Evolutionary conservation across 805 yeast species (phyloP).

Genomic region (Suhomyces canberraensis): DNA sequence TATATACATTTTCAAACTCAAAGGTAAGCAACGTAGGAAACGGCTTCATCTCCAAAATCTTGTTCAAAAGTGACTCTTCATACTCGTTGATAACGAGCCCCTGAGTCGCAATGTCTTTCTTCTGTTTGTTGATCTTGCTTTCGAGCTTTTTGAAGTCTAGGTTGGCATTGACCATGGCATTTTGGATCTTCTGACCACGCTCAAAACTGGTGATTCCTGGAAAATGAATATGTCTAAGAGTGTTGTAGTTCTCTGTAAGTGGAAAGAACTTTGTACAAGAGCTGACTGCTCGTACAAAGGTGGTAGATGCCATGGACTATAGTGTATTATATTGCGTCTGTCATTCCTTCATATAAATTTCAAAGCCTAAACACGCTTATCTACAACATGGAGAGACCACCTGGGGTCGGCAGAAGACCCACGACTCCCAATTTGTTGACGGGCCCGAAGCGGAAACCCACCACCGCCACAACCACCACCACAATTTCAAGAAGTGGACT

Average conservation of each 20-base stretch:
- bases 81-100: slow-evolving; percentile 43
- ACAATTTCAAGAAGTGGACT: slow-evolving; percentile 1
- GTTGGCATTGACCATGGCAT: slow-evolving; percentile 51
- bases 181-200: slow-evolving; percentile 56
- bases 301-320: not conserved
- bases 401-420: not conserved
- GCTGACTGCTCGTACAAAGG: not conserved
- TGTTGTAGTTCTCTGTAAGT: slow-evolving; percentile 29
- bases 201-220: slow-evolving; percentile 38
- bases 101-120: slow-evolving; percentile 35
- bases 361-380: too few species aligned
- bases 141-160: slow-evolving; percentile 55
- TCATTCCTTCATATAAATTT: too few species aligned
- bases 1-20: slow-evolving; percentile 82
- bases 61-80: slow-evolving; percentile 44
- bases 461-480: slow-evolving; percentile 6
- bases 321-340: too few species aligned
- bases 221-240: slow-evolving; percentile 40
- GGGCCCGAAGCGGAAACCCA: slow-evolving; percentile 1
- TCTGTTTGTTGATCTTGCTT: slow-evolving; percentile 43
- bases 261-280: slow-evolving; percentile 27
- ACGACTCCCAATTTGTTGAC: slow-evolving; percentile 1
- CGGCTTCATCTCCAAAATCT: slow-evolving; percentile 48
- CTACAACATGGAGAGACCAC: not conserved
- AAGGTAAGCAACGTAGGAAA: slow-evolving; percentile 72